A percentile compares a stretch with the other conserved stretches of the same genome.
These are phyloP conservation scores for Aethionema arabicum DNA, from an alignment of 345 rosid genomes.

Conservation along the genomic window DNA sequence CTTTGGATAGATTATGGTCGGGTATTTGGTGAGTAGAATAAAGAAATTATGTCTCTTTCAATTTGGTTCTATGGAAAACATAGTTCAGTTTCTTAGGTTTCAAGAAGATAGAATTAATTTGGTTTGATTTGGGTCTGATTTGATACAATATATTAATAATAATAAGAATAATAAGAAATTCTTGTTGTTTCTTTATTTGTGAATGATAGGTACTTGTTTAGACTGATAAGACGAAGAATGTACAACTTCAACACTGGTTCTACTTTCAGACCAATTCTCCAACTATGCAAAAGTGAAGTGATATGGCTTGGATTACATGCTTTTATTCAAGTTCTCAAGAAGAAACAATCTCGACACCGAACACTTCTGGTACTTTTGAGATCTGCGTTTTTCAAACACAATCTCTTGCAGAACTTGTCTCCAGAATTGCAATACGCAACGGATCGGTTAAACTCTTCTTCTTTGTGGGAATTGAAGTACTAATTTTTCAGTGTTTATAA, in stretches of 20 bases:
- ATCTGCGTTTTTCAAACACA: constrained; percentile 41
- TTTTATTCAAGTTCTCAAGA: constrained; percentile 53
- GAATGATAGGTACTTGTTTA: constrained; percentile 51
- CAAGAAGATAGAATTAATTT: background rate
- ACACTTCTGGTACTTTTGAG: constrained; percentile 45
- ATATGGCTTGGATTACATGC: constrained; percentile 81
- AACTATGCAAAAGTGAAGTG: constrained; percentile 53
- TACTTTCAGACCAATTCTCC: constrained; percentile 39
- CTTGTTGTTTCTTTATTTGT: constrained; percentile 3
- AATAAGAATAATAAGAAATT: no score
- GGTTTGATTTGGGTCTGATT: background rate
- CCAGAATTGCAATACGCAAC: constrained; percentile 50
- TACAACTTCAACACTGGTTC: constrained; percentile 29
- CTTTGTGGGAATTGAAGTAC: constrained; percentile 63
- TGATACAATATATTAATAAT: background rate
- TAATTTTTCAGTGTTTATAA: no score
- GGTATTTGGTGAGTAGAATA: no score
- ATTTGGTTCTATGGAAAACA: no score
- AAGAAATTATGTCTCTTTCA: no score
- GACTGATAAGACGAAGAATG: constrained; percentile 58
- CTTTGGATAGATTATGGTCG: no score
- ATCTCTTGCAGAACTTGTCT: constrained; percentile 35
- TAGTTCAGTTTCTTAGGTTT: no score
- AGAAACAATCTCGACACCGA: constrained; percentile 58
- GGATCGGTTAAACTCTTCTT: constrained; percentile 60